These are phyloP conservation scores for Calonectria pauciramosa DNA, from an alignment of 2,329 filamentous ascomycete genomes.

Conservation along the genomic window DNA sequence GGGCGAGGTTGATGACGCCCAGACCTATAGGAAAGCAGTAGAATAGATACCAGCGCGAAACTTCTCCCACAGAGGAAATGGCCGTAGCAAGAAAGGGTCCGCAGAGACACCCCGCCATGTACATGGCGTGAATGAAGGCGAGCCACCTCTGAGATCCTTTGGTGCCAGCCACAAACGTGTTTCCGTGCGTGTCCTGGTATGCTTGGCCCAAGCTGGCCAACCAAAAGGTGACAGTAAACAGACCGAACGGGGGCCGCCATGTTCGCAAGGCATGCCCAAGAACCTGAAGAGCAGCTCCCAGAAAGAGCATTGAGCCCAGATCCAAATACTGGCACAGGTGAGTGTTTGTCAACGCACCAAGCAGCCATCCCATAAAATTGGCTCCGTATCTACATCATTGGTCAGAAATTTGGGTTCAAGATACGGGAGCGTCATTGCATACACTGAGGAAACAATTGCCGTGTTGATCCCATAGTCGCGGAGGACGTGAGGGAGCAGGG, in stretches of 20 bases:
- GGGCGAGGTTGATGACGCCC: slow-evolving; percentile 62
- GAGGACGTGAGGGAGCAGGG: slow-evolving; percentile 74
- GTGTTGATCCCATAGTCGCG: slow-evolving; percentile 68
- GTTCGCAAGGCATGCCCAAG: slow-evolving; percentile 66
- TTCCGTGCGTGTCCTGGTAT: slow-evolving; percentile 74
- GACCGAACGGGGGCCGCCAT: slow-evolving; percentile 69
- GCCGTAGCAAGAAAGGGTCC: slow-evolving; percentile 68
- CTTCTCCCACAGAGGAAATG: slow-evolving; percentile 56
- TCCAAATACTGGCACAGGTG: slow-evolving; percentile 65
- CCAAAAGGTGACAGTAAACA: slow-evolving; percentile 71
- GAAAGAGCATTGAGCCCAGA: slow-evolving; percentile 67
- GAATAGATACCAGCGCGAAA: slow-evolving; percentile 66
- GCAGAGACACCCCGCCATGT: slow-evolving; percentile 68
- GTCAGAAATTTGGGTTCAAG: neutral
- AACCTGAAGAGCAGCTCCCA: slow-evolving; percentile 70
- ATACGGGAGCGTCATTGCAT: slow-evolving; percentile 30
- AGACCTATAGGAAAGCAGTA: slow-evolving; percentile 69
- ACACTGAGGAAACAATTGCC: slow-evolving; percentile 65
- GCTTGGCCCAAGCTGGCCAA: slow-evolving; percentile 71
- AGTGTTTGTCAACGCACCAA: slow-evolving; percentile 69
- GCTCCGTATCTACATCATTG: slow-evolving; percentile 60
- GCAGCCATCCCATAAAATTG: slow-evolving; percentile 72
- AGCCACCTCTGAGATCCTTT: slow-evolving; percentile 70
- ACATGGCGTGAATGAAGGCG: slow-evolving; percentile 75
- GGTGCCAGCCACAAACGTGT: slow-evolving; percentile 69